phyloP scores from a whole-genome alignment of 140 eudicot genomes.

The Oenanthe javanica region DNA sequence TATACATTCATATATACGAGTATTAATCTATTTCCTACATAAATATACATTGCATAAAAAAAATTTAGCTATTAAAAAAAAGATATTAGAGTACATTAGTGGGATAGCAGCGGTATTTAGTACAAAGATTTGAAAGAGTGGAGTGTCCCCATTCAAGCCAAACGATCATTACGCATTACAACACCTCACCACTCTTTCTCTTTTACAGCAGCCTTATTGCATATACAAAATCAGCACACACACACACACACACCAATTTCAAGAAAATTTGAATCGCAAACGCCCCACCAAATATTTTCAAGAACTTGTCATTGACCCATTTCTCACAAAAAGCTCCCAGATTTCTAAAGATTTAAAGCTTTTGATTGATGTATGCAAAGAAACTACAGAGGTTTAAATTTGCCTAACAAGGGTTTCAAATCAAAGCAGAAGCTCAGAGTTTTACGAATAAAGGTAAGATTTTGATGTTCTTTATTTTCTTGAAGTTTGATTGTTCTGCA shows the following conservation, averaged over 20 bases:
- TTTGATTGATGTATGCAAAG: not conserved
- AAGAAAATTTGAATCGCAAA: not conserved
- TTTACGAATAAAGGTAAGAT: not conserved
- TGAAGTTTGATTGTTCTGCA: not conserved
- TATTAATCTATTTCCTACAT: too few species aligned
- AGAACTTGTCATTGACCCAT: not conserved
- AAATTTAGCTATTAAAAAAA: too few species aligned
- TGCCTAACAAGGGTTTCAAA: not conserved
- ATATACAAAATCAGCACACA: not conserved
- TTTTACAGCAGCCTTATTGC: not conserved
- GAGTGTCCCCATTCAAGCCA: too few species aligned
- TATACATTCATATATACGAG: too few species aligned
- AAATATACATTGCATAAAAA: too few species aligned
- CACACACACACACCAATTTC: not conserved
- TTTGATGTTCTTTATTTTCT: not conserved
- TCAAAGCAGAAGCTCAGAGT: not conserved
- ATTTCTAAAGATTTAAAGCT: not conserved
- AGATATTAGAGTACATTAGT: too few species aligned
- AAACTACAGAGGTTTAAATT: not conserved
- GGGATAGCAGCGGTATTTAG: constrained; percentile 43
- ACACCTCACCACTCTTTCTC: constrained; percentile 11
- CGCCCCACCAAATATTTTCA: not conserved
- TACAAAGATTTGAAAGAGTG: constrained; percentile 34
- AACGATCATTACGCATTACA: not conserved
- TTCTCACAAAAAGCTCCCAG: not conserved